phyloP scores from a whole-genome alignment of 148 eudicot species.

The Camellia japonica region DNA sequence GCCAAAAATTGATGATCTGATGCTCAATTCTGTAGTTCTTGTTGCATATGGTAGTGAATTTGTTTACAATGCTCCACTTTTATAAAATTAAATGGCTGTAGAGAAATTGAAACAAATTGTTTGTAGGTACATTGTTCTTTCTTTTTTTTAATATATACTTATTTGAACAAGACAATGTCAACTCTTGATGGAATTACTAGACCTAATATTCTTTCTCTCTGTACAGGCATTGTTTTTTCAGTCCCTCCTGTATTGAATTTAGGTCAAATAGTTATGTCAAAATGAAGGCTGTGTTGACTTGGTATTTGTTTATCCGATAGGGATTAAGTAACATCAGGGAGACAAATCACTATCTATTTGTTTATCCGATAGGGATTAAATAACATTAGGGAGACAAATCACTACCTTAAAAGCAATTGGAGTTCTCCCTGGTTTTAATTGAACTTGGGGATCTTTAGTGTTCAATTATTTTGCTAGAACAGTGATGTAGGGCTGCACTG shows the following conservation, averaged over 20 bases:
- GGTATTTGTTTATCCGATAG: background rate
- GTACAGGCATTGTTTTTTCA: background rate
- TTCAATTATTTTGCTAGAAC: background rate
- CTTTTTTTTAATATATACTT: background rate
- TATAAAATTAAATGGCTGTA: background rate
- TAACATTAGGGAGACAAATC: background rate
- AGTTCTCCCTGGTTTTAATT: background rate
- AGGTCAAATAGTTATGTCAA: background rate
- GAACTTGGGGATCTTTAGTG: background rate
- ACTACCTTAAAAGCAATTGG: background rate
- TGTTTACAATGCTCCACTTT: background rate
- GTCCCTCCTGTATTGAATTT: background rate
- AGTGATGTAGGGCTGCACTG: slow-evolving; percentile 4
- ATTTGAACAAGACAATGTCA: background rate
- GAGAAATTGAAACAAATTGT: background rate
- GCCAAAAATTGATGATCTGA: background rate
- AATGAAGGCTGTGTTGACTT: background rate
- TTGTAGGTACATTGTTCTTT: background rate
- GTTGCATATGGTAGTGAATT: background rate
- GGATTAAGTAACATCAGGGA: background rate
- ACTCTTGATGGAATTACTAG: background rate
- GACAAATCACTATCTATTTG: background rate
- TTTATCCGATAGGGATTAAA: background rate
- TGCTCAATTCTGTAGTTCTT: background rate
- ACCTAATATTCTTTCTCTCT: background rate